These are phyloP conservation scores for Sideroxylon spinosum DNA, from an alignment of 179 eudicot genomes.

Conservation along the genomic window DNA sequence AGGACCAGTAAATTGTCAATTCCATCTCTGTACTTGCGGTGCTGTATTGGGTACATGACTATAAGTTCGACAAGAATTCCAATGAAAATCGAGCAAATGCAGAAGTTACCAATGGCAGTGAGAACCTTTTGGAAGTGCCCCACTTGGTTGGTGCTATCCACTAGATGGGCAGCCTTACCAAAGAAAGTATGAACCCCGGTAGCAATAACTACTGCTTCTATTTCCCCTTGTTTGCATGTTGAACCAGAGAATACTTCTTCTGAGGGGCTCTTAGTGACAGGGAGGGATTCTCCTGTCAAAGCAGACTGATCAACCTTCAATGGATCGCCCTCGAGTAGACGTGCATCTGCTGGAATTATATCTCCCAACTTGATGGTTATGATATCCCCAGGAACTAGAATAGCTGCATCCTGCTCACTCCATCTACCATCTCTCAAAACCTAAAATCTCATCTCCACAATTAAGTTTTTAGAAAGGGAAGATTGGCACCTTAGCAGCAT, in stretches of 20 bases:
- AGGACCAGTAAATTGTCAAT: slow-evolving; percentile 68
- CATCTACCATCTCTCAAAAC: slow-evolving; percentile 59
- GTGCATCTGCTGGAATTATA: slow-evolving; percentile 69
- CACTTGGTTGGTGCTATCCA: slow-evolving; percentile 69
- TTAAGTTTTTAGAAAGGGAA: background rate
- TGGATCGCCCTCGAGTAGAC: slow-evolving; percentile 71
- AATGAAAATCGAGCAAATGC: slow-evolving; percentile 55
- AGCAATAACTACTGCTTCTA: slow-evolving; percentile 68
- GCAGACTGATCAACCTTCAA: slow-evolving; percentile 68
- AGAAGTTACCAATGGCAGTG: slow-evolving; percentile 65
- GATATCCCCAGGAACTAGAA: slow-evolving; percentile 67
- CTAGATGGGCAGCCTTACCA: slow-evolving; percentile 75
- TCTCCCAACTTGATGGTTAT: slow-evolving; percentile 69
- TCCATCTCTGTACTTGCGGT: slow-evolving; percentile 44
- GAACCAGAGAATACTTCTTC: slow-evolving; percentile 69
- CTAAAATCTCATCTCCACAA: slow-evolving; percentile 20
- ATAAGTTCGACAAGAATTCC: slow-evolving; percentile 57
- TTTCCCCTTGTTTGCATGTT: slow-evolving; percentile 66
- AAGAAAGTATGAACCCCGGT: slow-evolving; percentile 76
- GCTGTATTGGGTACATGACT: slow-evolving; percentile 66
- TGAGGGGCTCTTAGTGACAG: slow-evolving; percentile 57
- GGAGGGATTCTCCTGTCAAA: slow-evolving; percentile 66
- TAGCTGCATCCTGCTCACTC: slow-evolving; percentile 56
- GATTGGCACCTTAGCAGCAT: background rate
- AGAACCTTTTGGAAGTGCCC: slow-evolving; percentile 73